These are phyloP conservation scores for Rhynchosporium agropyri DNA, from an alignment of 2,329 filamentous ascomycete genomes.

Conservation along the genomic window DNA sequence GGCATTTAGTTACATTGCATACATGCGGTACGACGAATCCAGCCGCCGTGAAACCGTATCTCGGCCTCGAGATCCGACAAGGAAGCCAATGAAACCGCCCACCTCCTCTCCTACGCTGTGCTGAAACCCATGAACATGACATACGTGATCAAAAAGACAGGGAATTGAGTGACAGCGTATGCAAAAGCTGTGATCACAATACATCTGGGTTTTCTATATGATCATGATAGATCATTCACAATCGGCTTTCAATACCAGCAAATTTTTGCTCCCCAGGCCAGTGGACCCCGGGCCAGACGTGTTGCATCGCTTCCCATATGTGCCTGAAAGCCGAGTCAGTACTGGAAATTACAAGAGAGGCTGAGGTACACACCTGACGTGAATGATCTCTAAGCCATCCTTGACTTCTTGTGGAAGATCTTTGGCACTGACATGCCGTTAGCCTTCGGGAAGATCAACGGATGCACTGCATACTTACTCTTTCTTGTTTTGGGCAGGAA, in stretches of 20 bases:
- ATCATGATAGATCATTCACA: conserved; percentile 53
- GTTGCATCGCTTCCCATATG: conserved; percentile 90
- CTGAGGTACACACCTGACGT: conserved; percentile 71
- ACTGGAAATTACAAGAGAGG: conserved; percentile 16
- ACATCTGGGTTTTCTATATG: background rate
- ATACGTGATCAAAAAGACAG: background rate
- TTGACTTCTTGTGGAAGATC: conserved; percentile 90
- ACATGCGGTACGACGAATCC: conserved; percentile 5
- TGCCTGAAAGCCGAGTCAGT: conserved; percentile 56
- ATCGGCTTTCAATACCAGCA: conserved; percentile 74
- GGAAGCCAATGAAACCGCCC: background rate
- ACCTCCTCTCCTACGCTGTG: conserved; percentile 2
- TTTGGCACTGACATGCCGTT: conserved; percentile 54
- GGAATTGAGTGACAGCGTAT: background rate
- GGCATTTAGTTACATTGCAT: conserved; percentile 13
- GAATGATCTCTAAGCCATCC: conserved; percentile 82
- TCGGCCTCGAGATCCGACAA: conserved; percentile 18
- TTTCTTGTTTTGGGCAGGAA: conserved; percentile 88
- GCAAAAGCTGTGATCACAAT: background rate
- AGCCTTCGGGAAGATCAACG: conserved; percentile 20
- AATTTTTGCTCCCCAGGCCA: conserved; percentile 77
- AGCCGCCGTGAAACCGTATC: conserved; percentile 16
- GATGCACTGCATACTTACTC: conserved; percentile 51
- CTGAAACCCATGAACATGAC: background rate
- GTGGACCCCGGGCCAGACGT: conserved; percentile 87